Base-by-base conservation (phyloP, 257 asterid species). In the Echites panduratus region DNA sequence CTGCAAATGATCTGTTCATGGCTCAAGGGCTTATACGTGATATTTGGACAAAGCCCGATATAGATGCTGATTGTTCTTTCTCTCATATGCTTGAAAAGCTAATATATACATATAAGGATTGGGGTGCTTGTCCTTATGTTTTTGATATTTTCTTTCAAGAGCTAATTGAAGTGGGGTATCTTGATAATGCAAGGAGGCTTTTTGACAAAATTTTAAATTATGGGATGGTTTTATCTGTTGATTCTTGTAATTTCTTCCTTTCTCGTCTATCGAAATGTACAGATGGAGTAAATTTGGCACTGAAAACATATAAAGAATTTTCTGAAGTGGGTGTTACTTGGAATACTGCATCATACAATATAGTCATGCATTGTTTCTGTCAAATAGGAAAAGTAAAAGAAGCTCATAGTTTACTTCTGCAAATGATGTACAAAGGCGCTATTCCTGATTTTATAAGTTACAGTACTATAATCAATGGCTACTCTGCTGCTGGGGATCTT, bases 121-220 rank as follows among this genome's bases (percentile, higher is more conserved):
- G 99, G 97, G 96, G 99, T 78, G 85, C 89, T 49, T 80, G 83
- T 77, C 98, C 97, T 40, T 72, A 70, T 72, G 95, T 90, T 7
- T 94, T 94, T 80, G 96, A 91, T 80, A 80, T 91, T 78, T 85
- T 88, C 76, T 88, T 91, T 85, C 95, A 84, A 72, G 89, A 80
- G 65, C 97, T 94, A 71, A 64, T 78, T 44, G 91, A 94, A 81
- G 80, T 56, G 70, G 92, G 93, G 43, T 73, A 45, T 79, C 82
- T 87, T 32, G 86, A 83, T 70, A 78, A 82, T 77, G 98, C 97
- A n/a, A 81, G 91, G 62, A 86, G 83, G 72, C 74, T 90, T 77
- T 84, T 89, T 71, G 82, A 86, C 79, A 94, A 88, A 86, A 79
- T 91, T 83, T 74, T 91, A 83, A 77, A 79, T 74, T 94, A 88